Conservation (phyloP, 1,284 basidiomycete species). For the Tilletiaria anomala region DNA sequence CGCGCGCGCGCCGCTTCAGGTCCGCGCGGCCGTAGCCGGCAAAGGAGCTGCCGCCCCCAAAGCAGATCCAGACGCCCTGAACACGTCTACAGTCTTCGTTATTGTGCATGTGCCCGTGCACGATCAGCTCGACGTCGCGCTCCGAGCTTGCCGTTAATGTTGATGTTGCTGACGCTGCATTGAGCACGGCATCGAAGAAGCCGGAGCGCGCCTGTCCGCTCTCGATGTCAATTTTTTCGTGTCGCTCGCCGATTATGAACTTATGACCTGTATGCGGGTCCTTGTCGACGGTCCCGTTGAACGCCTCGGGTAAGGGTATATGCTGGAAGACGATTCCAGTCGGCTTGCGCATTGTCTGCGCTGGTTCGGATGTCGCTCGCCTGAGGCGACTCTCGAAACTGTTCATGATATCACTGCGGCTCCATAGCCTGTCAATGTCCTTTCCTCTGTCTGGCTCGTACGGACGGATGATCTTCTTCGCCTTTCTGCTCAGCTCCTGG, state of each 20-base stretch:
- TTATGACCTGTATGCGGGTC: too few species aligned
- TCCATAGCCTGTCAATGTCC: neutral
- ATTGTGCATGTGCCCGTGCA: slow-evolving; percentile 31
- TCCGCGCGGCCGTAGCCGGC: slow-evolving; percentile 15
- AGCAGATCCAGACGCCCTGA: slow-evolving; percentile 79
- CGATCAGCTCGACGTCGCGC: slow-evolving; percentile 15
- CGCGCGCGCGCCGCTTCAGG: slow-evolving; percentile 12
- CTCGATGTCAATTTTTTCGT: slow-evolving; percentile 12
- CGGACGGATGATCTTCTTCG: slow-evolving; percentile 10
- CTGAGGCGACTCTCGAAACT: neutral
- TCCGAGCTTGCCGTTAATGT: slow-evolving; percentile 1
- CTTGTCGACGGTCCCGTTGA: slow-evolving; percentile 8
- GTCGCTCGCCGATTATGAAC: slow-evolving; percentile 12
- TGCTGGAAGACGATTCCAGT: slow-evolving; percentile 31
- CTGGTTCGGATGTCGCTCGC: neutral
- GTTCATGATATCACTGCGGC: slow-evolving; percentile 9
- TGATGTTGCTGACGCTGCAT: neutral
- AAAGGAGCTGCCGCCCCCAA: slow-evolving; percentile 59
- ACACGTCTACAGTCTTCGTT: slow-evolving; percentile 68
- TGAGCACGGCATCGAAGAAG: slow-evolving; percentile 20
- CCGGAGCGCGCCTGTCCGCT: slow-evolving; percentile 23
- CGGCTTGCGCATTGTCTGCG: slow-evolving; percentile 10
- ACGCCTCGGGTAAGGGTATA: slow-evolving; percentile 36
- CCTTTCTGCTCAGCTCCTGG: slow-evolving; percentile 4
- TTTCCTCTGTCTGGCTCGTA: slow-evolving; percentile 13